Evolutionary conservation across 768 basidiomycete genomes (phyloP).

Genomic region (Leccinum longicurvipes): DNA sequence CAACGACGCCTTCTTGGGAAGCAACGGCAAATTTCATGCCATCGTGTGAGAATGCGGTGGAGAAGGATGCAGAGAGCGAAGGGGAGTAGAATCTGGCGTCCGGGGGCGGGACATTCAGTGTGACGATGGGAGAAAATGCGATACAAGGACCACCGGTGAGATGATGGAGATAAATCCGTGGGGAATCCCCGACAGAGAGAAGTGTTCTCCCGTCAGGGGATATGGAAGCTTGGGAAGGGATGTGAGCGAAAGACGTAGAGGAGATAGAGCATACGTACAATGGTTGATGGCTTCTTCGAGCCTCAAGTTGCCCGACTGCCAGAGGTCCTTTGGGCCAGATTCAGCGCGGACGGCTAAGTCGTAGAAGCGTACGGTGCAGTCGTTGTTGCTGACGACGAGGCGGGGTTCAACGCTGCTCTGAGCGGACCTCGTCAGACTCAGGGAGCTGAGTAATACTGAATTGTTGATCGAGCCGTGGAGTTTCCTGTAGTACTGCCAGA

Average conservation of each 20-base stretch:
- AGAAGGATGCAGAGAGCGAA: constrained; percentile 69
- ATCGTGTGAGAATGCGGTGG: constrained; percentile 72
- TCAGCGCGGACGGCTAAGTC: constrained; percentile 59
- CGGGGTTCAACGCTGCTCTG: constrained; percentile 71
- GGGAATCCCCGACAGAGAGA: constrained; percentile 88
- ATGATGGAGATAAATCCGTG: constrained; percentile 78
- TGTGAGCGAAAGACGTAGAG: constrained; percentile 5
- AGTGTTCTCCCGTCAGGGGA: constrained; percentile 86
- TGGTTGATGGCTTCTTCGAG: constrained; percentile 78
- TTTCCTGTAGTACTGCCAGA: constrained; percentile 57
- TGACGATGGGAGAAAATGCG: constrained; percentile 62
- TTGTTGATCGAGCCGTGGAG: constrained; percentile 78
- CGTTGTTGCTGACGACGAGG: constrained; percentile 84
- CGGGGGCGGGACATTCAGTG: constrained; percentile 64
- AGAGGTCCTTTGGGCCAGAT: constrained; percentile 39
- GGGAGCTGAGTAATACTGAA: constrained; percentile 63
- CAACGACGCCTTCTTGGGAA: constrained; percentile 76
- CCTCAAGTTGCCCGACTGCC: constrained; percentile 49
- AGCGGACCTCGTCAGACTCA: constrained; percentile 56
- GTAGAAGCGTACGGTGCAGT: constrained; percentile 76
- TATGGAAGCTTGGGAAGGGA: constrained; percentile 63
- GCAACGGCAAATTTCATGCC: constrained; percentile 81
- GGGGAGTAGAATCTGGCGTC: constrained; percentile 39
- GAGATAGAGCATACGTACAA: constrained; percentile 45
- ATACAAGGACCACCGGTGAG: constrained; percentile 62